A percentile compares a stretch with the other conserved stretches of the same genome.
Evolutionary conservation across 805 yeast genomes (phyloP).

Genomic region (Scheffersomyces lignosus): DNA sequence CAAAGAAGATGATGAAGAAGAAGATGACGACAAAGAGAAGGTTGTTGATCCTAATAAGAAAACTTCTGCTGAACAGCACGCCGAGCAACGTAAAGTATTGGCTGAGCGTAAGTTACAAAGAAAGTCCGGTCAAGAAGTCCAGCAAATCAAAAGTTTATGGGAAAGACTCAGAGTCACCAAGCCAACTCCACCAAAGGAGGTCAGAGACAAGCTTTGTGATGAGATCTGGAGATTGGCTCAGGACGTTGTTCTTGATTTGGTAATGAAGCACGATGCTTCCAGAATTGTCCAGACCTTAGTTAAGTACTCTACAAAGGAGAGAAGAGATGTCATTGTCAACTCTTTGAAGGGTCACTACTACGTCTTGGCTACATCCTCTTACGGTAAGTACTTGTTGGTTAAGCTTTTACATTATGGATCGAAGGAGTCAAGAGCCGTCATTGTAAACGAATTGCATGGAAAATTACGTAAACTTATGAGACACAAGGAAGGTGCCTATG

Average conservation of each 20-base stretch:
- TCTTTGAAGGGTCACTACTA: conserved; percentile 76
- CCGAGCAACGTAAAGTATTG: conserved; percentile 75
- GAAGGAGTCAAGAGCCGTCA: conserved; percentile 70
- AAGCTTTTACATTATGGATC: conserved; percentile 92
- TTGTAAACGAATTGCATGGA: conserved; percentile 87
- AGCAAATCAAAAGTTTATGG: conserved; percentile 85
- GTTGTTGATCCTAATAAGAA: conserved; percentile 45
- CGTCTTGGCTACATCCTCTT: conserved; percentile 84
- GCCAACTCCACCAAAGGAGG: conserved; percentile 75
- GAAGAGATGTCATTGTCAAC: conserved; percentile 67
- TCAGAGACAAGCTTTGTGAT: conserved; percentile 73
- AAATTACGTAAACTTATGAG: conserved; percentile 88
- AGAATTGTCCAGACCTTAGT: conserved; percentile 93
- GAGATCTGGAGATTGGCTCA: conserved; percentile 84
- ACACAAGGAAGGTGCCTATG: conserved; percentile 98
- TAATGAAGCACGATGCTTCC: conserved; percentile 93
- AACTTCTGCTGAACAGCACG: conserved; percentile 66
- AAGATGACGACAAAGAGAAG: conserved; percentile 7
- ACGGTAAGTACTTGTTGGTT: conserved; percentile 88
- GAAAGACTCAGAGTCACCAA: conserved; percentile 84
- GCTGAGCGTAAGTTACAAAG: conserved; percentile 85
- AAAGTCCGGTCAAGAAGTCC: conserved; percentile 84
- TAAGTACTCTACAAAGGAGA: conserved; percentile 77
- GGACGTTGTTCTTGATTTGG: conserved; percentile 78
- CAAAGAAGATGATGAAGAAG: conserved; percentile 18